These are phyloP conservation scores for Porphyrellus cyaneotinctus DNA, from an alignment of 768 basidiomycete species.

Conservation along the genomic window DNA sequence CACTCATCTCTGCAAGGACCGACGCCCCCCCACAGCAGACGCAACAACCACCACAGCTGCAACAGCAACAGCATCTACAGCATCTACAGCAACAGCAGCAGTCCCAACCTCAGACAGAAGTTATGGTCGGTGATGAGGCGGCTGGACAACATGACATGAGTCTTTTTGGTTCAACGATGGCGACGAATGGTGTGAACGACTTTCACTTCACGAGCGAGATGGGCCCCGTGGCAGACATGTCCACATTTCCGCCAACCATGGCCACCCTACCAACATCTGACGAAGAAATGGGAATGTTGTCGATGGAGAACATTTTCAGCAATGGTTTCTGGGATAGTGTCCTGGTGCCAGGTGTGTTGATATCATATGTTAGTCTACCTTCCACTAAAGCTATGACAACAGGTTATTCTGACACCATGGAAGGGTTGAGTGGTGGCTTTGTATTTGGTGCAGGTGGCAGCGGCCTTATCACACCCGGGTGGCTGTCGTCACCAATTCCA, in stretches of 20 bases:
- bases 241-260: slow-evolving; percentile 88
- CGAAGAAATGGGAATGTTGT: slow-evolving; percentile 47
- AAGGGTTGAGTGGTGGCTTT: slow-evolving; percentile 81
- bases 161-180: slow-evolving; percentile 23
- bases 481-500: slow-evolving; percentile 54
- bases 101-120: slow-evolving; percentile 19
- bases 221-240: slow-evolving; percentile 78
- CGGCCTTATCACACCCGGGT: slow-evolving; percentile 74
- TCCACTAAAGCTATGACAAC: slow-evolving; percentile 5
- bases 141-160: slow-evolving; percentile 27
- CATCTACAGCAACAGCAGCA: slow-evolving; percentile 18
- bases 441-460: slow-evolving; percentile 82
- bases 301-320: slow-evolving; percentile 81
- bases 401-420: slow-evolving; percentile 80
- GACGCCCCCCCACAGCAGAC: slow-evolving; percentile 26
- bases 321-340: slow-evolving; percentile 86
- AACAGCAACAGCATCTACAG: slow-evolving; percentile 7
- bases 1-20: slow-evolving; percentile 58
- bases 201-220: slow-evolving; percentile 80
- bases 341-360: slow-evolving; percentile 70
- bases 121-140: slow-evolving; percentile 16
- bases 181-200: slow-evolving; percentile 35
- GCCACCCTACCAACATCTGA: slow-evolving; percentile 44
- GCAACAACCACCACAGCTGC: slow-evolving; percentile 19
- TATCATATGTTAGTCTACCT: background rate